A percentile compares a stretch with the other conserved stretches of the same genome.
These are phyloP conservation scores for Globisporangium heterothallicum DNA, from an alignment of 352 stramenopile genomes.

Conservation along the genomic window DNA sequence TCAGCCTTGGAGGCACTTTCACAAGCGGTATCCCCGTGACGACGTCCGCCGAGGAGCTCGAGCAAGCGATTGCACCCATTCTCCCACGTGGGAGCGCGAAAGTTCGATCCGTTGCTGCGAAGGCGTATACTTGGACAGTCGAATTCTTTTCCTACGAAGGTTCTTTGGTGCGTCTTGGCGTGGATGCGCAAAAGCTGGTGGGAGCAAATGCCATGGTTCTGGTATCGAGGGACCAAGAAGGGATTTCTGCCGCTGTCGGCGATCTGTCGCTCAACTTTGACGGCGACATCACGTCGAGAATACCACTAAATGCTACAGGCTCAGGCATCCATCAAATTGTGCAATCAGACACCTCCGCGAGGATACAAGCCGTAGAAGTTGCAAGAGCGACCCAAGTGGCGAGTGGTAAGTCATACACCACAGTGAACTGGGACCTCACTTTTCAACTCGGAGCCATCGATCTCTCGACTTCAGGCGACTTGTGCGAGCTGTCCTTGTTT, in stretches of 20 bases:
- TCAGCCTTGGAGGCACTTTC: constrained; percentile 19
- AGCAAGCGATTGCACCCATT: constrained; percentile 20
- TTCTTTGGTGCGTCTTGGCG: constrained; percentile 8
- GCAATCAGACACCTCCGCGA: background rate
- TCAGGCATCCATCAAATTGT: background rate
- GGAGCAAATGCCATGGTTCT: constrained; percentile 10
- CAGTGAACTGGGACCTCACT: constrained; percentile 13
- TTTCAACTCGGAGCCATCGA: constrained; percentile 5
- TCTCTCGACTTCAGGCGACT: background rate
- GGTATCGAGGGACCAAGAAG: constrained; percentile 12
- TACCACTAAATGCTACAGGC: constrained; percentile 3
- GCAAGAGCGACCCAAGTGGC: background rate
- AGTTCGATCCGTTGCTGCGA: constrained; percentile 11
- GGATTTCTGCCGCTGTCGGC: constrained; percentile 1
- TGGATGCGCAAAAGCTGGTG: constrained; percentile 8
- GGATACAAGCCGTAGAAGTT: constrained; percentile 1
- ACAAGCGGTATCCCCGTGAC: constrained; percentile 12
- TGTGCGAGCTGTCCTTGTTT: constrained; percentile 14
- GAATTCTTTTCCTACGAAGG: constrained; percentile 20
- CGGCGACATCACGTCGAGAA: background rate
- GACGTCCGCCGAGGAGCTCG: constrained; percentile 15
- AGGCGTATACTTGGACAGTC: constrained; percentile 16
- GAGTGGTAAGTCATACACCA: background rate
- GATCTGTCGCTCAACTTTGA: constrained; percentile 3
- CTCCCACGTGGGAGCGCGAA: constrained; percentile 10